These are phyloP conservation scores for Rhizopogon roseolus DNA, from an alignment of 768 basidiomycete species.

Conservation along the genomic window DNA sequence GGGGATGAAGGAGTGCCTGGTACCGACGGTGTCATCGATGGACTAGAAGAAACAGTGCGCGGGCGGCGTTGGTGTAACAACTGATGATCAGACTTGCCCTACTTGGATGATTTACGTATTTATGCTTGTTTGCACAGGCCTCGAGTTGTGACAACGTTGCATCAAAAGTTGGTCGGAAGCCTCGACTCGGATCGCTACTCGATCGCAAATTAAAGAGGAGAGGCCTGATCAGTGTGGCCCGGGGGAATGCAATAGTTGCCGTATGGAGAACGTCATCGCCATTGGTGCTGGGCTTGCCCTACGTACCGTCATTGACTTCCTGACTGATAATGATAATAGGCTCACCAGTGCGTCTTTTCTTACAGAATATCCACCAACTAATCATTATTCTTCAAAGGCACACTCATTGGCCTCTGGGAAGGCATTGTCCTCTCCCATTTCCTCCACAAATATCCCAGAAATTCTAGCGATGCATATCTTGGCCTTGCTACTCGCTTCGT, in stretches of 20 bases:
- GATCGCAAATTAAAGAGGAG: neutral
- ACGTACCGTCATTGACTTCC: slow-evolving; percentile 54
- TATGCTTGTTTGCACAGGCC: neutral
- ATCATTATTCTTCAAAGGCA: slow-evolving; percentile 29
- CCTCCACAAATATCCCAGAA: slow-evolving; percentile 53
- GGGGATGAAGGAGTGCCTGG: no score
- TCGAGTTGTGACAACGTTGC: neutral
- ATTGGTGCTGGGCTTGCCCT: slow-evolving; percentile 64
- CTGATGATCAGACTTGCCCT: no score
- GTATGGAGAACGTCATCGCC: slow-evolving; percentile 68
- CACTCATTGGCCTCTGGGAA: slow-evolving; percentile 78
- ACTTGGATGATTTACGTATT: neutral
- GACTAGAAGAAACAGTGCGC: no score
- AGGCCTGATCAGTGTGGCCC: neutral
- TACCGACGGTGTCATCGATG: no score
- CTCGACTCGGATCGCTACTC: neutral
- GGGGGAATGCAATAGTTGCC: neutral
- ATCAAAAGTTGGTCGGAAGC: neutral
- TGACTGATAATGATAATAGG: slow-evolving; percentile 27
- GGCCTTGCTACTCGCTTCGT: slow-evolving; percentile 63
- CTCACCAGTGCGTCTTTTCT: slow-evolving; percentile 20
- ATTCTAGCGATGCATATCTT: slow-evolving; percentile 64
- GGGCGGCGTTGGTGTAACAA: no score
- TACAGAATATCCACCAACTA: neutral
- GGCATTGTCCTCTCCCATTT: slow-evolving; percentile 72